Base-by-base conservation (phyloP, 768 basidiomycete species). In the Lactarius sanguifluus region DNA sequence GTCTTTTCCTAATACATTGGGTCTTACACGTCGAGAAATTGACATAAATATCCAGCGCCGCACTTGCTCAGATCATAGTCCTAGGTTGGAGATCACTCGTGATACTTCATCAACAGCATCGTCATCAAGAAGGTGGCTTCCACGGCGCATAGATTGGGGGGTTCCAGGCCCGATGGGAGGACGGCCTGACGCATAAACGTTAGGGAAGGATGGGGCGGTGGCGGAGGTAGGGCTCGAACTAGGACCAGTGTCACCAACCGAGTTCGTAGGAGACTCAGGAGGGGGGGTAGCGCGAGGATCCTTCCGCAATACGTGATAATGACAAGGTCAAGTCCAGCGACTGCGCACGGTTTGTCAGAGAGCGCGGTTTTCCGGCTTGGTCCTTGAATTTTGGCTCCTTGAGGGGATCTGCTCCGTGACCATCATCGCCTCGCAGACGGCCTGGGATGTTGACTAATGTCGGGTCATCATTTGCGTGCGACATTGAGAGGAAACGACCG, bases 291-390 rank as follows among this genome's bases (percentile, higher is more conserved):
- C 83, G 80, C 62, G 86, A 81, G 32, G 81, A 77, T 23, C 86
- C 82, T 72, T 92, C 92, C 5, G 87, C 86, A 71, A 93, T 92
- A 62, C 87, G 87, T n/a, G 87, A 88, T 36, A 94, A 82, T 7
- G 93, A 94, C 70, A 86, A 86, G 0, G 91, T 93, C 70, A 96
- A 79, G 74, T 96, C 94, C 57, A 96, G 86, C 5, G 90, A 92
- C 75, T 96, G 94, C 0, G 94, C 94, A 20, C 94, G 89, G 71
- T 92, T 92, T 68, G 88, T 88, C 68, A 94, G 78, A 5, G 91
- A 89, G 57, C 92, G 88, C 5, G 91, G 91, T 77, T 92, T 92
- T 40, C 82, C 80, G 67, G 79, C 78, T 69, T 88, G 89, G 66
- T 91, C 90, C 77, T 90, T 92, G 55, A 94, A 75, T 75, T 94